Conservation (phyloP, 2,329 filamentous ascomycete species). For the Diaporthe ilicicola region DNA sequence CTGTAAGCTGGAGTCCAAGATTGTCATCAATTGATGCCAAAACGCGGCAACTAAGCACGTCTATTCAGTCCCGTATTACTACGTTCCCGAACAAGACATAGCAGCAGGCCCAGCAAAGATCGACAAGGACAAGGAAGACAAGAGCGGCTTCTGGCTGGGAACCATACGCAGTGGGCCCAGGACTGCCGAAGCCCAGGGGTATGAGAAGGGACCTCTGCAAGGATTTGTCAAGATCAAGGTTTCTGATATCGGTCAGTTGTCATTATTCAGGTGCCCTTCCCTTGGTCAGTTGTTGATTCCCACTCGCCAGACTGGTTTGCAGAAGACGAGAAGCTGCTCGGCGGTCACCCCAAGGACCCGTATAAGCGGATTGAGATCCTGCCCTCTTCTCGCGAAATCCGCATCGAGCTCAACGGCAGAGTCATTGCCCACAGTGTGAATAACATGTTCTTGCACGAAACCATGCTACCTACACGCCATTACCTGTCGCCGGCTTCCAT, state of each 20-base stretch:
- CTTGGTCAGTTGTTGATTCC: not conserved
- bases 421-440: slow-evolving; percentile 56
- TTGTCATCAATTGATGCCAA: too few species aligned
- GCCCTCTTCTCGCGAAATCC: slow-evolving; percentile 60
- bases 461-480: slow-evolving; percentile 64
- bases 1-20: slow-evolving; percentile 34
- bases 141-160: slow-evolving; percentile 35
- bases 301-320: slow-evolving; percentile 47
- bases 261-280: slow-evolving; percentile 28
- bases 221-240: slow-evolving; percentile 36
- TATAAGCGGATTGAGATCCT: slow-evolving; percentile 72
- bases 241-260: slow-evolving; percentile 27
- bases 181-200: slow-evolving; percentile 37
- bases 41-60: slow-evolving; percentile 26
- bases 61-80: slow-evolving; percentile 40
- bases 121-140: slow-evolving; percentile 6
- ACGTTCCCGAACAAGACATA: slow-evolving; percentile 41
- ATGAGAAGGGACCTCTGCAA: slow-evolving; percentile 31
- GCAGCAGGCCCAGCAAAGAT: slow-evolving; percentile 27
- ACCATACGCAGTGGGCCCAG: slow-evolving; percentile 31
- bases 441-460: slow-evolving; percentile 67
- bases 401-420: slow-evolving; percentile 56
- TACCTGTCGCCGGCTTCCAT: slow-evolving; percentile 65
- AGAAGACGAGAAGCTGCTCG: slow-evolving; percentile 47
- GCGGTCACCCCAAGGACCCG: slow-evolving; percentile 69